These are phyloP conservation scores for Vitis hybrid DNA, from an alignment of 177 flowering plant species.

Conservation along the genomic window DNA sequence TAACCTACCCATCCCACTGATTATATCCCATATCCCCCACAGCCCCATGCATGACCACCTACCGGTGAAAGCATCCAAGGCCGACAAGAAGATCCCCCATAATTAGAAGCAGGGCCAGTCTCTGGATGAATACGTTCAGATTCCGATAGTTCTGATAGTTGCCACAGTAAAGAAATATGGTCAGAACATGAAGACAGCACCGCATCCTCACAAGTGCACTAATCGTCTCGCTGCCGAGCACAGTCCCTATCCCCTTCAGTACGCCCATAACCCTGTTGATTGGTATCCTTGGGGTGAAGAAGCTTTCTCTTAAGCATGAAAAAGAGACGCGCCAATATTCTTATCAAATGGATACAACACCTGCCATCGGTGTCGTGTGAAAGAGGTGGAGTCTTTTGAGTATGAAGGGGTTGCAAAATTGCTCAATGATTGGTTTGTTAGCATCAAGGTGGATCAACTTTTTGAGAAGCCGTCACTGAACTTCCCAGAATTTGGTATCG, in stretches of 20 bases:
- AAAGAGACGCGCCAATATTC: constrained; percentile 79
- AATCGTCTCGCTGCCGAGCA: constrained; percentile 88
- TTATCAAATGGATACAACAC: constrained; percentile 99
- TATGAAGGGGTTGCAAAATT: constrained; percentile 76
- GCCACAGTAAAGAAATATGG: constrained; percentile 28
- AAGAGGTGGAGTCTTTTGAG: constrained; percentile 98
- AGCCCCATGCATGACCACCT: too few relatives aligned
- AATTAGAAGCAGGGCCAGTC: too few relatives aligned
- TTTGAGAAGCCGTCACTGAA: too few relatives aligned
- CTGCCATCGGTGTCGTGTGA: constrained; percentile 99
- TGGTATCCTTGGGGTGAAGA: constrained; percentile 99
- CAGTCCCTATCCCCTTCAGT: constrained; percentile 95
- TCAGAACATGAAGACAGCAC: constrained; percentile 25
- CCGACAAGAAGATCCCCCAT: too few relatives aligned
- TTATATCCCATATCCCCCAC: too few relatives aligned
- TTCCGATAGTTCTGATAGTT: too few relatives aligned
- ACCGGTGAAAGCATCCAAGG: too few relatives aligned
- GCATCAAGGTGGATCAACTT: constrained; percentile 63
- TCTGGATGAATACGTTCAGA: too few relatives aligned
- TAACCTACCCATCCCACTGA: too few relatives aligned
- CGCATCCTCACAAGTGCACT: constrained; percentile 44
- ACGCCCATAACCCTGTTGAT: constrained; percentile 93
- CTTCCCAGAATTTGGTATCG: too few relatives aligned
- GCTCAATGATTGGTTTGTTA: constrained; percentile 90
- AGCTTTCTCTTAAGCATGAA: constrained; percentile 84